These are phyloP conservation scores for Teratosphaeria viscida DNA, from an alignment of 2,329 filamentous ascomycete species.

Conservation along the genomic window DNA sequence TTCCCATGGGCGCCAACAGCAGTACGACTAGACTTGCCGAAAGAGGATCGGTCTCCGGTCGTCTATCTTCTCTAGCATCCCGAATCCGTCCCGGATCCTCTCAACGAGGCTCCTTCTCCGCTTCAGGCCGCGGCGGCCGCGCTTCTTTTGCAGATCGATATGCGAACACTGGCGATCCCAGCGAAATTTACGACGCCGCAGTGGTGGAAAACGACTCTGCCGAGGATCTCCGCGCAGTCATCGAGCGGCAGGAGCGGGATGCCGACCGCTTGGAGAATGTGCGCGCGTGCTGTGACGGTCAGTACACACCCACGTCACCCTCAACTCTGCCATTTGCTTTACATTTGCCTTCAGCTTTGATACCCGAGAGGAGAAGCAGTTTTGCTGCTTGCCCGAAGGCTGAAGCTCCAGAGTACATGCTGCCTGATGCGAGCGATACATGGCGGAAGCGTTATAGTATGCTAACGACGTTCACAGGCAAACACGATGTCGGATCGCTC, in stretches of 20 bases:
- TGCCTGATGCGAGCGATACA: background rate
- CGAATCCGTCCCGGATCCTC: constrained; percentile 15
- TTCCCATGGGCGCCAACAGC: background rate
- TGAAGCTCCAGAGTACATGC: background rate
- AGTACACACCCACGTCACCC: constrained; percentile 28
- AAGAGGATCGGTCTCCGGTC: constrained; percentile 19
- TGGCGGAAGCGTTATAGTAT: background rate
- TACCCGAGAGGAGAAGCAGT: background rate
- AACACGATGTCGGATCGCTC: constrained; percentile 42
- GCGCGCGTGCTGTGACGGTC: constrained; percentile 92
- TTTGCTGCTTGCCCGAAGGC: background rate
- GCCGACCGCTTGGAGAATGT: constrained; percentile 84
- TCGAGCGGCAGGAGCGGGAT: constrained; percentile 66
- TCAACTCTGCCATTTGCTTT: background rate
- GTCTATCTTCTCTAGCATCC: constrained; percentile 23
- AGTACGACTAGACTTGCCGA: background rate
- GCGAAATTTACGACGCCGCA: constrained; percentile 40
- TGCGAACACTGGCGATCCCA: constrained; percentile 11
- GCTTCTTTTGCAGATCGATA: constrained; percentile 1
- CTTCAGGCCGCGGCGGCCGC: constrained; percentile 2
- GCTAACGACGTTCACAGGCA: constrained; percentile 26
- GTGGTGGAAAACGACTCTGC: constrained; percentile 51
- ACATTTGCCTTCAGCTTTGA: background rate
- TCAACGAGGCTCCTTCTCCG: constrained; percentile 11
- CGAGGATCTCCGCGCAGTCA: constrained; percentile 70